phyloP scores from a whole-genome alignment of 352 stramenopile species.

The Globisporangium cylindrosporum region DNA sequence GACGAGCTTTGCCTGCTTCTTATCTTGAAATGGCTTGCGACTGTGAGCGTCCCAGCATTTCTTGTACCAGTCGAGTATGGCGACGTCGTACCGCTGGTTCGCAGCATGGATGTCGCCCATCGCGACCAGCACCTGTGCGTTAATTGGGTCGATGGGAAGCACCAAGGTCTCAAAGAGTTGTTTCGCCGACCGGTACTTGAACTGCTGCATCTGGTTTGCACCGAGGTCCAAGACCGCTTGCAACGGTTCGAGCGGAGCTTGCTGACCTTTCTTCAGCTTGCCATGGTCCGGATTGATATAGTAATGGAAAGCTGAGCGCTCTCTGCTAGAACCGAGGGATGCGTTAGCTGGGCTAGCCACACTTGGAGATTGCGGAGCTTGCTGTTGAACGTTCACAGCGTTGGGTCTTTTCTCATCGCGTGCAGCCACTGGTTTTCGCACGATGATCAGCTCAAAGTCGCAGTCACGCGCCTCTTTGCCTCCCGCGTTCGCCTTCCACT shows the following conservation, averaged over 20 bases:
- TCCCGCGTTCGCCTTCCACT: background rate
- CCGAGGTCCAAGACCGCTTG: constrained; percentile 34
- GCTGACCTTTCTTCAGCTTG: constrained; percentile 1
- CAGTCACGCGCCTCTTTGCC: constrained; percentile 10
- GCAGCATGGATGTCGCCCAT: constrained; percentile 50
- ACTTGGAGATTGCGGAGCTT: background rate
- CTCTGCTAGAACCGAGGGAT: background rate
- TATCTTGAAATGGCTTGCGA: background rate
- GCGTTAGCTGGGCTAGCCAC: background rate
- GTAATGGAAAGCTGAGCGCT: background rate
- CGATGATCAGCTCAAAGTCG: constrained; percentile 39
- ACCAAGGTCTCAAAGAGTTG: constrained; percentile 50
- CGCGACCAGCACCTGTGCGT: constrained; percentile 47
- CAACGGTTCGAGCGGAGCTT: constrained; percentile 12
- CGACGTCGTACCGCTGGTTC: constrained; percentile 37
- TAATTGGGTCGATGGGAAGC: constrained; percentile 29
- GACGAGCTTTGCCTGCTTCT: constrained; percentile 9
- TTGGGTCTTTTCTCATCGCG: background rate
- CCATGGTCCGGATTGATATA: background rate
- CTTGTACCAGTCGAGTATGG: constrained; percentile 36
- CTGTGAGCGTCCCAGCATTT: constrained; percentile 41
- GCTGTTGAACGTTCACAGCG: background rate
- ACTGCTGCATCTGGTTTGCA: constrained; percentile 36
- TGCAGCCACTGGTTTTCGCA: constrained; percentile 12
- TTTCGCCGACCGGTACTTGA: constrained; percentile 41